Conservation (phyloP, 73 alveolate species). For the Breviolum minutum region DNA sequence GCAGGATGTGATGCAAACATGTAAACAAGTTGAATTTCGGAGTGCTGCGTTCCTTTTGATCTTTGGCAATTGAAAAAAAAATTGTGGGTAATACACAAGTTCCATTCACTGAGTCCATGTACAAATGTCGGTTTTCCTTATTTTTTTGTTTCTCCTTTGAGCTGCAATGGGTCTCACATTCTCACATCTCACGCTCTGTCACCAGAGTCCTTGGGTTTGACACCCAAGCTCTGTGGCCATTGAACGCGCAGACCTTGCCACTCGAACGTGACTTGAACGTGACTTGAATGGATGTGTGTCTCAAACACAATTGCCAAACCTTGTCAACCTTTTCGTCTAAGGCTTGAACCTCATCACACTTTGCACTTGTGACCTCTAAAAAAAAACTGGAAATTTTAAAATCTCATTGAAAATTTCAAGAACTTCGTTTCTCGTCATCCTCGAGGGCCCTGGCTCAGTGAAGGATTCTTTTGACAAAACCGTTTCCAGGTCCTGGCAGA, state of each 20-base stretch:
- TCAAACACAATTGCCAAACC: too few species aligned
- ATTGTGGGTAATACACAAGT: too few species aligned
- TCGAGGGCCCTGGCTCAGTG: background rate
- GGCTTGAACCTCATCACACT: background rate
- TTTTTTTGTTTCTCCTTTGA: too few species aligned
- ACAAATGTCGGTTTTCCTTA: too few species aligned
- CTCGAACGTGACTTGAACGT: too few species aligned
- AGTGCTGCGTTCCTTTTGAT: too few species aligned
- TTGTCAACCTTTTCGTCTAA: background rate
- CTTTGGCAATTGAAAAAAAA: too few species aligned
- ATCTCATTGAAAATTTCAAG: background rate
- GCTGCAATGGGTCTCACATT: too few species aligned
- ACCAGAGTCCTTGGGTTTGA: conserved; percentile 38
- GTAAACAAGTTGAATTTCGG: too few species aligned
- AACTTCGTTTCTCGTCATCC: background rate
- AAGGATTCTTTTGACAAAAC: background rate
- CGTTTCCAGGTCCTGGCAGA: conserved; percentile 19
- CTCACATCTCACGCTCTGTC: background rate
- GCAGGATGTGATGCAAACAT: too few species aligned
- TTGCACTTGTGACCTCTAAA: conserved; percentile 16
- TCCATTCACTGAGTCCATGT: too few species aligned
- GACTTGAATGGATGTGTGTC: too few species aligned
- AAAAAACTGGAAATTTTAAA: background rate
- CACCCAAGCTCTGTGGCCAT: conserved; percentile 55
- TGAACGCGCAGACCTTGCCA: conserved; percentile 6